Evolutionary conservation across 345 rosid species (phyloP), one percentile per base, ranked within the genome.

Genomic region (Laguncularia racemosa): DNA sequence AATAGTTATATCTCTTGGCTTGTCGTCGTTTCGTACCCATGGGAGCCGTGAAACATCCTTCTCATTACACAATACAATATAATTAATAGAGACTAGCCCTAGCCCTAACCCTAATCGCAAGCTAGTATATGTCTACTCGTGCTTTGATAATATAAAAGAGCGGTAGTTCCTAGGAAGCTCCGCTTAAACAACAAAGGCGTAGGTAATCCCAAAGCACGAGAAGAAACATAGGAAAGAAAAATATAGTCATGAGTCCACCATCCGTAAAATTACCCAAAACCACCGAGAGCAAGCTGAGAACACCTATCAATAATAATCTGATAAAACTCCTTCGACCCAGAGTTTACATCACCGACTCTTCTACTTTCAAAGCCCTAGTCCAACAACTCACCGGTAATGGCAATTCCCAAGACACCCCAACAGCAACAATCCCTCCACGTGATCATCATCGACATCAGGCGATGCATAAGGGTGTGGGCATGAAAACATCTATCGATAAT

Each of bases 331-430:
- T 64, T 66, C 60, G 68, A 4, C 81, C 81, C 18, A 46, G 56
- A 40, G 81, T 76, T 13, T 73, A 60, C 60, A 76, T 76, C 61
- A 67, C 67, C 0, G 73, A 70, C 20, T 20, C 28, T 18, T 57
- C 54, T 44, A 48, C 47, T 59, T 76, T 76, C 78, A 76, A 66
- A 61, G 48, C 6, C 38, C 72, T 68, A 13, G 80, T 76, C 53
- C 80, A 76, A 49, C 59, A 73, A 20, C 73, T 76, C 19, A 76
- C 77, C 6, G 81, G 81, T 26, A 66, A 76, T 26, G 48, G 57
- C 4, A 33, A 33, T 33, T 10, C 4, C 40, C 40, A 33, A 33
- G 7, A 33, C 40, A 33, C 40, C 44, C 1, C 49, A 33, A 21
- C 33, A 26, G 14, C 12, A 43, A 20, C 57, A 14, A 13, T 21